Base-by-base conservation (phyloP, 2,329 filamentous ascomycete genomes). In the Stromatinia cepivora region DNA sequence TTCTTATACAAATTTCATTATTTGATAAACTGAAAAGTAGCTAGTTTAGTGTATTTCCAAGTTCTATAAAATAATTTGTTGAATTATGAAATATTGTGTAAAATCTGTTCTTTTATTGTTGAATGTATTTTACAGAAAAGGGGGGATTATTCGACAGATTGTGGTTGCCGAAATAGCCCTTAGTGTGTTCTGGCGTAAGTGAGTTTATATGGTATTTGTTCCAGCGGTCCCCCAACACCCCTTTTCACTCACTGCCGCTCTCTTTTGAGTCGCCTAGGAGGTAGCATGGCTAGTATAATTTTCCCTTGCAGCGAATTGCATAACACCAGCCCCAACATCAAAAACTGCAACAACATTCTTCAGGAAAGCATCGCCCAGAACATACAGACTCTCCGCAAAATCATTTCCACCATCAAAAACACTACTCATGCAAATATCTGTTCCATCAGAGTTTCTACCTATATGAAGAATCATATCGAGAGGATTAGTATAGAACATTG, bases 281-380 rank as follows among this genome's bases (percentile, higher is more conserved):
- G 67, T 62, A 66, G 72, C 70, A 57, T 71, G 64, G 53, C 56
- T 68, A 39, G 52, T 31, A 70, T 77, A 76, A n/a, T 72, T 73
- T 39, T 75, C 74, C 48, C 75, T 72, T 39, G 67, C 75, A 28
- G 82, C 80, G 73, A 85, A 84, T n/a, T 80, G 76, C 81, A 85
- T 81, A 76, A 82, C 77, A 57, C 77, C 77, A 28, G 78, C 80
- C 15, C 82, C 83, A 69, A 85, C 79, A 77, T 85, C 84, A 75
- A 83, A 85, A 1, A 85, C 83, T 13, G 80, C 77, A 6, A 86
- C 75, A 0, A 85, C 83, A 71, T 83, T 84, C 76, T 83, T 83
- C 75, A 84, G 76, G 71, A 84, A 85, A 5, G 79, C 76, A 66
- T 82, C 82, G 0, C 84, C 84, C 59, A 85, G 71, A 54, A 84